Conservation (phyloP, 2,329 filamentous ascomycete genomes). For the Claviceps digitariae region DNA sequence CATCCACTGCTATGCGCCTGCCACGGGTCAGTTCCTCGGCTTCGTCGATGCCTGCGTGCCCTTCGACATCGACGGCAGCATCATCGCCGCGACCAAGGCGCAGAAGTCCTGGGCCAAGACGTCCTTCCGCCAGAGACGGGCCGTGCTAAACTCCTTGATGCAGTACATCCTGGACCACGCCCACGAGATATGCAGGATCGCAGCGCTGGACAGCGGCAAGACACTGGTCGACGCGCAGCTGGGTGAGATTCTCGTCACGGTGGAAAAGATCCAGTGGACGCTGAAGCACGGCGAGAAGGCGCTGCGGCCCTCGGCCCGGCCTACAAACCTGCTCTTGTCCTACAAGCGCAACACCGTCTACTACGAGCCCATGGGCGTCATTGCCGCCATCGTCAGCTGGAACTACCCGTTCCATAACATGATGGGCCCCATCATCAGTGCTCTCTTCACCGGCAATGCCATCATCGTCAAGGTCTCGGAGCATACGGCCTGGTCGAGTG, state of each 20-base stretch:
- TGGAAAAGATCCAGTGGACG: constrained; percentile 90
- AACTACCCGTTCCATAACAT: constrained; percentile 97
- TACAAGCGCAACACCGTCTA: constrained; percentile 87
- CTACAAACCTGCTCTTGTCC: constrained; percentile 84
- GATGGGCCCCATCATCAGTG: constrained; percentile 78
- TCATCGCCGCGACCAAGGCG: constrained; percentile 59
- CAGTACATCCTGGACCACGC: constrained; percentile 80
- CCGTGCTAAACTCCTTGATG: constrained; percentile 68
- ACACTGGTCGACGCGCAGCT: constrained; percentile 89
- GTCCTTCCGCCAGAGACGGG: constrained; percentile 61
- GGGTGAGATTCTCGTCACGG: constrained; percentile 87
- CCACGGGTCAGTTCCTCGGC: constrained; percentile 74
- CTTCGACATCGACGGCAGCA: constrained; percentile 63
- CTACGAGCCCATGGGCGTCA: constrained; percentile 87
- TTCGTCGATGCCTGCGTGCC: constrained; percentile 63
- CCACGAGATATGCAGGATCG: constrained; percentile 69
- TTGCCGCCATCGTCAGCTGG: constrained; percentile 89
- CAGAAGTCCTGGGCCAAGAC: constrained; percentile 69
- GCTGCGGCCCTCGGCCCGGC: constrained; percentile 55
- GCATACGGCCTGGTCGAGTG: constrained; percentile 84
- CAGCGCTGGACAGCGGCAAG: constrained; percentile 89
- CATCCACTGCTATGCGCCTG: constrained; percentile 79
- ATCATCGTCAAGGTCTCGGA: constrained; percentile 92
- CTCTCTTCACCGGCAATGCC: constrained; percentile 81
- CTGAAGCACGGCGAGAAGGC: constrained; percentile 79